Evolutionary conservation across 2,329 filamentous ascomycete genomes (phyloP), one percentile per base, ranked within the genome.

Genomic region (Fusarium humuli): DNA sequence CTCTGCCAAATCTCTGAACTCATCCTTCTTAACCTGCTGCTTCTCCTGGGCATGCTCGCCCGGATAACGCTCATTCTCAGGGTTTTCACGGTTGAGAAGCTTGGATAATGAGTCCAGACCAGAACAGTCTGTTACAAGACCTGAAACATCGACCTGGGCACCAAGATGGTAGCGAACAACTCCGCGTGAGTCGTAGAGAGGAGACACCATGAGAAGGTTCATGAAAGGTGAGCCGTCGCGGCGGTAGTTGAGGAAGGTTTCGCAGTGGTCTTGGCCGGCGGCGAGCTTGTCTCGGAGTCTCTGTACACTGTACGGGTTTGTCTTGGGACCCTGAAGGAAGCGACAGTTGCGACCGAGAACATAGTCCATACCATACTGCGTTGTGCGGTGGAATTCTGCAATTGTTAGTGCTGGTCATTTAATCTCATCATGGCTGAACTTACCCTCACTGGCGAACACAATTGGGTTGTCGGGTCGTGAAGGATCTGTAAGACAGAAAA

Each of bases 191-290:
- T 94, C 91, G 69, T 89, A 87, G 1, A 94, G 81, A 1, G 91
- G 91, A 2, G 91, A 89, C n/a, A 88, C 86, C 88, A 92, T 92
- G 25, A 93, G 83, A 4, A 94, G 83, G 66, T 94, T 94, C 85
- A 94, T 90, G 75, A 94, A 94, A 0, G 91, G 90, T 1, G 90
- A 91, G 0, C 91, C 91, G 72, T 94, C 91, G n/a, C 91, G 87
- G 32, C 91, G 87, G 74, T 92, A 94, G 77, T 94, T 94, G 40
- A 94, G 80, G 58, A 94, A 89, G 0, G 92, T 88, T 73, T 94
- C 92, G 57, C 86, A 91, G 69, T 91, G 88, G 73, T 94, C 92
- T 70, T 87, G 85, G n/a, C 90, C 90, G 2, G 84, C 86, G 10
- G 83, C 78, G 13, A 91, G 80, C 29, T 88, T 89, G 42, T 91